These are phyloP conservation scores for Ganoderma meredithae DNA, from an alignment of 1,284 basidiomycete species.

Conservation along the genomic window DNA sequence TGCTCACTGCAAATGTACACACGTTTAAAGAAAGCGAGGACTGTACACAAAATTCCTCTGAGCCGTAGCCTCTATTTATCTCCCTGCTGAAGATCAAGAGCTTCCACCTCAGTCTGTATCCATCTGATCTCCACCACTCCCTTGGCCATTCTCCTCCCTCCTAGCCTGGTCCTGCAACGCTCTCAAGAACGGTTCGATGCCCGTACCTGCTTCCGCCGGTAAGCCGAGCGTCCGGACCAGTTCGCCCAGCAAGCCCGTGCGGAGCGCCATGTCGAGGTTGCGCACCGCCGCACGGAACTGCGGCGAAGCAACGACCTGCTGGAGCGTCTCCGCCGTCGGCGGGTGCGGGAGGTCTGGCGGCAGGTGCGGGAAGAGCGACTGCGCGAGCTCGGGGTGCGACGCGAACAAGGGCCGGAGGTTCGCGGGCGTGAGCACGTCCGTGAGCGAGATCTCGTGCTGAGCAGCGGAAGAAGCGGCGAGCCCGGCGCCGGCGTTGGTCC, in stretches of 20 bases:
- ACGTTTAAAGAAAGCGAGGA: background rate
- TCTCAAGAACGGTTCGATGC: slow-evolving; percentile 74
- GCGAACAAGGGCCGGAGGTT: slow-evolving; percentile 74
- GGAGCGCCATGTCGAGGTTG: slow-evolving; percentile 78
- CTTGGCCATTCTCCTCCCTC: slow-evolving; percentile 46
- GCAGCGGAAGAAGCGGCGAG: slow-evolving; percentile 7
- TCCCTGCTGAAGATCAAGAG: background rate
- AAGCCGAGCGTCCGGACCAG: slow-evolving; percentile 78
- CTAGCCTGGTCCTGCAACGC: slow-evolving; percentile 80
- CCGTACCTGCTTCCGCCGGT: slow-evolving; percentile 79
- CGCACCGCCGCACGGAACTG: slow-evolving; percentile 69
- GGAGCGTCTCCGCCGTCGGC: slow-evolving; percentile 69
- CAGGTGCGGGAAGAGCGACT: slow-evolving; percentile 77
- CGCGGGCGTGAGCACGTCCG: slow-evolving; percentile 76
- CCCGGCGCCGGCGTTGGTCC: slow-evolving; percentile 17
- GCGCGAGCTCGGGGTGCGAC: slow-evolving; percentile 68
- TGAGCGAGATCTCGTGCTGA: slow-evolving; percentile 64
- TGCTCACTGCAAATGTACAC: background rate
- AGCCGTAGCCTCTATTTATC: background rate
- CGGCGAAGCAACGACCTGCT: slow-evolving; percentile 60
- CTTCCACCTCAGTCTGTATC: slow-evolving; percentile 57
- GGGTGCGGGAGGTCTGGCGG: slow-evolving; percentile 74
- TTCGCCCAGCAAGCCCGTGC: slow-evolving; percentile 75
- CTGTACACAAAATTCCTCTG: slow-evolving; percentile 1
- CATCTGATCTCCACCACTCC: slow-evolving; percentile 55